phyloP scores from a whole-genome alignment of 352 stramenopile species.

The Peronosclerospora sorghi region DNA sequence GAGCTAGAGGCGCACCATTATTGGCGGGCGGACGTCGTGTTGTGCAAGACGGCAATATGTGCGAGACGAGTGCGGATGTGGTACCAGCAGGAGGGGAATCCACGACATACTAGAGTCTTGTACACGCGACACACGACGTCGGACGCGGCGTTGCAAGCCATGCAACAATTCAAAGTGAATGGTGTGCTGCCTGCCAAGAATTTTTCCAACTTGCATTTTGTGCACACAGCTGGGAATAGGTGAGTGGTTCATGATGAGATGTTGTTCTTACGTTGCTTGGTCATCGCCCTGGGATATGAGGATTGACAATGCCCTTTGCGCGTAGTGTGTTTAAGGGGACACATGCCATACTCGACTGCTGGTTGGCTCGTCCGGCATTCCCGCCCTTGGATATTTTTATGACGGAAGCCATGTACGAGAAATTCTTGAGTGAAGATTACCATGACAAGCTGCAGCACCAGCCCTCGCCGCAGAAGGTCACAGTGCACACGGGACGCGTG shows the following conservation, averaged over 20 bases:
- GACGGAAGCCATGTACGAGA: slow-evolving; percentile 24
- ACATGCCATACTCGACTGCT: slow-evolving; percentile 40
- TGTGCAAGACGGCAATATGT: slow-evolving; percentile 48
- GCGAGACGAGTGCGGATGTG: slow-evolving; percentile 28
- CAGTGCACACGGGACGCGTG: slow-evolving; percentile 24
- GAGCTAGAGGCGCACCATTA: slow-evolving; percentile 34
- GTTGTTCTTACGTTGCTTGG: too few species aligned
- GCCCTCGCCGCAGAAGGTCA: slow-evolving; percentile 20
- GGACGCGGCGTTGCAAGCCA: slow-evolving; percentile 24
- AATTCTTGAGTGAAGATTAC: slow-evolving; percentile 15
- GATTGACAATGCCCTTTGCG: too few species aligned
- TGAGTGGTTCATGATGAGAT: too few species aligned
- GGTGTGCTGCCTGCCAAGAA: too few species aligned
- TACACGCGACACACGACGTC: slow-evolving; percentile 39
- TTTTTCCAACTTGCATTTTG: slow-evolving; percentile 23
- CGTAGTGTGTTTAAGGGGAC: slow-evolving; percentile 30
- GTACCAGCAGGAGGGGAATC: slow-evolving; percentile 43
- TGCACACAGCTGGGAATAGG: slow-evolving; percentile 27
- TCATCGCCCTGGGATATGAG: too few species aligned
- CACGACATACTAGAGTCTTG: slow-evolving; percentile 23
- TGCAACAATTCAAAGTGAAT: slow-evolving; percentile 3
- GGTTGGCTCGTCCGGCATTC: slow-evolving; percentile 26
- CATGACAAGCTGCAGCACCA: slow-evolving; percentile 11
- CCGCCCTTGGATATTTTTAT: slow-evolving; percentile 32
- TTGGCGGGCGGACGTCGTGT: slow-evolving; percentile 30